Evolutionary conservation across 495 filamentous ascomycete species (phyloP), one percentile per base, ranked within the genome.

Genomic region (Tuber microsphaerosporum): DNA sequence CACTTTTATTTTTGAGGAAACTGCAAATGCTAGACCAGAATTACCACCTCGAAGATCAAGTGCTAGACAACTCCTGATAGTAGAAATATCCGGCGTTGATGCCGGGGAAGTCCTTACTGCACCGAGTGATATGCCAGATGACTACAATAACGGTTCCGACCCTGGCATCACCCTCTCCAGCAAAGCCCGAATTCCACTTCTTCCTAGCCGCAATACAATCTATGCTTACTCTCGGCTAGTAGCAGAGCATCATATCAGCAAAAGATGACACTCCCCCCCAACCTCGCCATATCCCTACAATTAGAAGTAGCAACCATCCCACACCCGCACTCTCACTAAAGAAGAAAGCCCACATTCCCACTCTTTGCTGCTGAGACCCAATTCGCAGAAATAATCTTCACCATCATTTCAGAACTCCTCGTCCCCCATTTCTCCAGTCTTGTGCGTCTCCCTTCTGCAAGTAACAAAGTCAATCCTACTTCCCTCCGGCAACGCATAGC

Each of bases 401-500:
- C 95, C 69, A 89, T 97, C 46, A 93, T 98, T 75, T 96, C 91
- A 81, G 93, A 97, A 84, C 88, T 98, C 43, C n/a, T n/a, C n/a
- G n/a, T n/a, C n/a, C n/a, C n/a, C n/a, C n/a, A n/a, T n/a, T n/a
- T n/a, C n/a, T n/a, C n/a, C n/a, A n/a, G n/a, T n/a, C n/a, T n/a
- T n/a, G n/a, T n/a, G n/a, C n/a, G n/a, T n/a, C 68, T 97, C 94
- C 0, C 88, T 99, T 45, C 88, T 99, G 71, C 92, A 90, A 70
- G 94, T 96, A 4, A 95, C 95, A 68, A 97, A 97, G 84, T 91
- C 92, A 8, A 97, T 97, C 84, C 89, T 99, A 26, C 87, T 99
- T 0, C 93, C 94, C 22, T 94, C 94, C 14, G 93, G 92, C 14
- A 98, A 97, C 82, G 92, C 94, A 8, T 93, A 92, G 26, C 86